Percentiles rank a stretch among this genome's conserved stretches.
phyloP scores from a whole-genome alignment of 2,329 filamentous ascomycete genomes.

The Pseudopithomyces maydicus region DNA sequence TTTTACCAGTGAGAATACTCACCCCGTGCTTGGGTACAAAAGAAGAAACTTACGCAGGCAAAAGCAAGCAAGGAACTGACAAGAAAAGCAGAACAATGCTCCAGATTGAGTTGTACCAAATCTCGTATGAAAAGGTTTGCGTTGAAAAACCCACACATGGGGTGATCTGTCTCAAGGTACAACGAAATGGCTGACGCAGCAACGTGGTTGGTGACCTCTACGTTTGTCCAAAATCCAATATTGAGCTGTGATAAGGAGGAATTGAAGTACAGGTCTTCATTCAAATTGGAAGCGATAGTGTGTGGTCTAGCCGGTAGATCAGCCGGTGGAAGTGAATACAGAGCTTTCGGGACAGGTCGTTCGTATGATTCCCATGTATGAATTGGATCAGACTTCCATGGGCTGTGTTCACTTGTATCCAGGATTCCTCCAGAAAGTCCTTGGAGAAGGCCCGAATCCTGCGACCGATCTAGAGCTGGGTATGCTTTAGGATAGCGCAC shows the following conservation, averaged over 20 bases:
- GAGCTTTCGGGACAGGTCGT: not conserved
- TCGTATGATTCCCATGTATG: not conserved
- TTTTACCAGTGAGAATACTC: no score
- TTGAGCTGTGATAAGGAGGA: not conserved
- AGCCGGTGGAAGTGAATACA: not conserved
- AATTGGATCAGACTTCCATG: not conserved
- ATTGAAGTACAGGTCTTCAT: not conserved
- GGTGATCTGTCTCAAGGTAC: constrained; percentile 6
- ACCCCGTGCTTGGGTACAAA: not conserved
- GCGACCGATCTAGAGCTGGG: not conserved
- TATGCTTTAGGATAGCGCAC: not conserved
- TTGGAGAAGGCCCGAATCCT: not conserved
- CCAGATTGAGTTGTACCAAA: not conserved
- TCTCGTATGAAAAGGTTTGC: constrained; percentile 1
- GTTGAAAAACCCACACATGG: constrained; percentile 5
- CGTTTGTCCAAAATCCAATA: constrained; percentile 10
- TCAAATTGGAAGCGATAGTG: not conserved
- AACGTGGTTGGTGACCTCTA: not conserved
- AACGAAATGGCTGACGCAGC: constrained; percentile 3
- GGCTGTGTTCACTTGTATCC: not conserved
- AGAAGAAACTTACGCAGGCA: not conserved
- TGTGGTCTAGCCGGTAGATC: not conserved
- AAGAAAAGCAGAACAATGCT: constrained; percentile 7
- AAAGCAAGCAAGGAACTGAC: constrained; percentile 4
- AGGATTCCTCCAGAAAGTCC: not conserved